These are phyloP conservation scores for Chlorella sp. DNA, from an alignment of 139 green algal species.

Conservation along the genomic window DNA sequence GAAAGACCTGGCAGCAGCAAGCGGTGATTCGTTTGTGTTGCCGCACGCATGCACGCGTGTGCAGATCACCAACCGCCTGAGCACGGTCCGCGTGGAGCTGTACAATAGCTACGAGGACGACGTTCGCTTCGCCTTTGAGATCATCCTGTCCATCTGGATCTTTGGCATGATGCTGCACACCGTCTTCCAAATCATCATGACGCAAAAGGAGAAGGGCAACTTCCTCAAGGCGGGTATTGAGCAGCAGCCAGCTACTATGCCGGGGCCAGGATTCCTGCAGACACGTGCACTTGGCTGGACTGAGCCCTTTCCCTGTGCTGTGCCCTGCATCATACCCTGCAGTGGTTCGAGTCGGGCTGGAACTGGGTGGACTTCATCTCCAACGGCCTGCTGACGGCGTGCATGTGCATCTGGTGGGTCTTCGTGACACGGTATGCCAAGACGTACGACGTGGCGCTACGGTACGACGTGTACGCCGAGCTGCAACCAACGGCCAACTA, in stretches of 20 bases:
- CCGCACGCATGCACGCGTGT: too few species aligned
- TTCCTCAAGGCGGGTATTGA: slow-evolving; percentile 24
- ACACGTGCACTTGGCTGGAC: too few species aligned
- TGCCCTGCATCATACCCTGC: neutral
- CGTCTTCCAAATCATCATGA: slow-evolving; percentile 13
- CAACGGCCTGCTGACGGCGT: slow-evolving; percentile 57
- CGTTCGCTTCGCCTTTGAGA: slow-evolving; percentile 55
- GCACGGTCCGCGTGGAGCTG: slow-evolving; percentile 70
- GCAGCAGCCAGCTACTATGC: too few species aligned
- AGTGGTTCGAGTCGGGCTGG: slow-evolving; percentile 46
- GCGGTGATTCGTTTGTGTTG: too few species aligned
- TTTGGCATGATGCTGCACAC: slow-evolving; percentile 26
- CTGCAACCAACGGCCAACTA: slow-evolving; percentile 55
- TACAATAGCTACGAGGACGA: slow-evolving; percentile 49
- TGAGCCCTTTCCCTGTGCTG: too few species aligned
- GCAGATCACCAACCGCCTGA: slow-evolving; percentile 54
- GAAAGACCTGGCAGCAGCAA: too few species aligned
- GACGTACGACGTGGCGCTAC: slow-evolving; percentile 51
- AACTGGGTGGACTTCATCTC: slow-evolving; percentile 65
- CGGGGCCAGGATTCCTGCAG: too few species aligned
- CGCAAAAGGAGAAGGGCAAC: slow-evolving; percentile 19
- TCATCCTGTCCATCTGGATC: slow-evolving; percentile 57
- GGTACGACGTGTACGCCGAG: slow-evolving; percentile 61
- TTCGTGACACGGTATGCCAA: slow-evolving; percentile 43
- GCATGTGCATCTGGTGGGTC: slow-evolving; percentile 57